Evolutionary conservation across 1,284 basidiomycete genomes (phyloP).

Genomic region (Melanopsichium pennsylvanicum): DNA sequence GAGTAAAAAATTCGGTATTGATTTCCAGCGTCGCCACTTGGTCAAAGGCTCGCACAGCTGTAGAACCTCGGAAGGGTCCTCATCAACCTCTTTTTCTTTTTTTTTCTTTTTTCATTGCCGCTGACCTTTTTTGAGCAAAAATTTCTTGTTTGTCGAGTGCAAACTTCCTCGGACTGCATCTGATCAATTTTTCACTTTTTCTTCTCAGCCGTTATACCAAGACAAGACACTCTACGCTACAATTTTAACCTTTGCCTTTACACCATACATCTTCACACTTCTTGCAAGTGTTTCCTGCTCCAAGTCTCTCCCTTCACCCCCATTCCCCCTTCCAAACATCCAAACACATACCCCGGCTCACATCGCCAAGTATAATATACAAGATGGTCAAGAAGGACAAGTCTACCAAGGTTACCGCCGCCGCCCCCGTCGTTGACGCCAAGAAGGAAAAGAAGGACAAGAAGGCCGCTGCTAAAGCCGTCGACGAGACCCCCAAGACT

Average conservation of each 20-base stretch:
- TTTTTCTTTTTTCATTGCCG: background rate
- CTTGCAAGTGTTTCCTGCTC: conserved; percentile 12
- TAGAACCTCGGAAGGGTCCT: conserved; percentile 14
- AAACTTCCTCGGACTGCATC: no score
- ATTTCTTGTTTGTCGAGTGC: no score
- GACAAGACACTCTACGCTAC: background rate
- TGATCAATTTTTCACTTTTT: conserved; percentile 14
- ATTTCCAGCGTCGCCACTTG: no score
- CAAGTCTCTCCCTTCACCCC: conserved; percentile 5
- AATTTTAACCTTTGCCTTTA: background rate
- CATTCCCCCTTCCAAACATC: conserved; percentile 1
- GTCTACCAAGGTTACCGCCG: conserved; percentile 25
- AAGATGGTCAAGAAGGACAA: conserved; percentile 41
- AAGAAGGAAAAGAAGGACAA: conserved; percentile 44
- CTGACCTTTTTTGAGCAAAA: conserved; percentile 5
- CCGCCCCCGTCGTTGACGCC: conserved; percentile 33
- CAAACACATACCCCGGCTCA: conserved; percentile 1
- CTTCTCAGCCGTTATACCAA: no score
- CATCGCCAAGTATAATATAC: conserved; percentile 1
- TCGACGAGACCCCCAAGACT: conserved; percentile 33
- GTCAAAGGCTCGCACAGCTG: no score
- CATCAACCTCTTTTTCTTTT: background rate
- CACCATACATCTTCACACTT: conserved; percentile 9
- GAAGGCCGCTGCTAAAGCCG: conserved; percentile 27
- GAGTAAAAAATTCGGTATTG: no score